phyloP scores from a whole-genome alignment of 441 rosid species.

The Arabidopsis lyrata region DNA sequence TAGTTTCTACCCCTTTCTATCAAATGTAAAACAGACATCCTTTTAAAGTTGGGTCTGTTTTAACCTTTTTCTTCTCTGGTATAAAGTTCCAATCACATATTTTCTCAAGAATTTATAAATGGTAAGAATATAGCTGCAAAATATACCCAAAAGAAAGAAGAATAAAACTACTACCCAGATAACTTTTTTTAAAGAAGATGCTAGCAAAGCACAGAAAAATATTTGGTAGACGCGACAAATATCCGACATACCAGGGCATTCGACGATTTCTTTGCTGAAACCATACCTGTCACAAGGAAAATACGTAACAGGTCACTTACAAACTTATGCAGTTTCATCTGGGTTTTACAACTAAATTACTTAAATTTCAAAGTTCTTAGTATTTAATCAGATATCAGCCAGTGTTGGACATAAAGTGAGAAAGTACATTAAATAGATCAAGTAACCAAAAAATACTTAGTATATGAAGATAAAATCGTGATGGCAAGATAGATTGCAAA shows the following conservation, averaged over 20 bases:
- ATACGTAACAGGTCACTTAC: conserved; percentile 20
- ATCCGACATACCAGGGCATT: conserved; percentile 72
- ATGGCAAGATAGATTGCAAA: conserved; percentile 14
- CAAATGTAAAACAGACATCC: not conserved
- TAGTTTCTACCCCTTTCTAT: not conserved
- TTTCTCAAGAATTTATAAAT: not conserved
- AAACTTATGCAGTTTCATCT: conserved; percentile 8
- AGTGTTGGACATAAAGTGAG: not conserved
- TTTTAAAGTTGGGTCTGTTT: not conserved
- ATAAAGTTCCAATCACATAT: not conserved
- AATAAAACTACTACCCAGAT: not conserved
- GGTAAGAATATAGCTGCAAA: not conserved
- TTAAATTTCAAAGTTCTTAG: not conserved
- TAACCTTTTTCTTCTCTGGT: not conserved
- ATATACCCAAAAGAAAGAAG: conserved; percentile 20
- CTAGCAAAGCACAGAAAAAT: conserved; percentile 2
- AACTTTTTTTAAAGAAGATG: not conserved
- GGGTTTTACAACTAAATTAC: not conserved
- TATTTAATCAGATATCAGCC: not conserved
- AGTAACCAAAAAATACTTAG: conserved; percentile 7
- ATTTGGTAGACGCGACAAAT: not conserved
- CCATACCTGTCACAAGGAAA: conserved; percentile 72
- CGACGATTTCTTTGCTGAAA: conserved; percentile 90
- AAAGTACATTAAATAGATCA: not conserved
- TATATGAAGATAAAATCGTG: conserved; percentile 15